A percentile compares a stretch with the other conserved stretches of the same genome.
phyloP scores from a whole-genome alignment of 78 protist species.

The Dictyostelium brefeldianum region DNA sequence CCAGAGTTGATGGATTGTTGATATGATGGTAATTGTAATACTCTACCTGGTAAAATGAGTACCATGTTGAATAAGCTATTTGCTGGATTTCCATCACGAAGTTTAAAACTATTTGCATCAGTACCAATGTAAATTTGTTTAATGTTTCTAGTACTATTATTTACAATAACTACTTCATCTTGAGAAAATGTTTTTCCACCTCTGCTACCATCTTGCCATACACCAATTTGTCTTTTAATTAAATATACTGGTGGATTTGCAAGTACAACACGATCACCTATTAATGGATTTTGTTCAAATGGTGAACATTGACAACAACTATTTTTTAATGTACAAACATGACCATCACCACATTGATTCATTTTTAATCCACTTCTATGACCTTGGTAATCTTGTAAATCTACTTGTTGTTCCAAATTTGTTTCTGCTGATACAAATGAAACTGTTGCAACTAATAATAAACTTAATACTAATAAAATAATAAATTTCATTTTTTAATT shows the following conservation, averaged over 20 bases:
- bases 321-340: no score
- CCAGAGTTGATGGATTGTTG: conserved; percentile 32
- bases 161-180: conserved; percentile 2
- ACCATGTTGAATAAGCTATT: conserved; percentile 15
- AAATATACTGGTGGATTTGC: neutral
- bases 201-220: conserved; percentile 7
- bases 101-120: neutral
- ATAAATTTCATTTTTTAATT: no score
- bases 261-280: no score
- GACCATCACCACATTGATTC: no score
- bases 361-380: no score
- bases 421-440: no score
- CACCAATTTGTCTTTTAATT: neutral
- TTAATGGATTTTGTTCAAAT: no score
- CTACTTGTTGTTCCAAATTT: no score
- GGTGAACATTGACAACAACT: no score
- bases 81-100: conserved; percentile 15
- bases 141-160: neutral
- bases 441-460: no score
- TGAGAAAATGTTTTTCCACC: conserved; percentile 29
- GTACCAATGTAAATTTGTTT: conserved; percentile 35
- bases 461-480: no score
- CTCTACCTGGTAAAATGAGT: neutral
- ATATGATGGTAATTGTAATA: conserved; percentile 12
- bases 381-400: no score